These are phyloP conservation scores for Dictyostelium firmibasis DNA, from an alignment of 78 protist genomes.

Conservation along the genomic window DNA sequence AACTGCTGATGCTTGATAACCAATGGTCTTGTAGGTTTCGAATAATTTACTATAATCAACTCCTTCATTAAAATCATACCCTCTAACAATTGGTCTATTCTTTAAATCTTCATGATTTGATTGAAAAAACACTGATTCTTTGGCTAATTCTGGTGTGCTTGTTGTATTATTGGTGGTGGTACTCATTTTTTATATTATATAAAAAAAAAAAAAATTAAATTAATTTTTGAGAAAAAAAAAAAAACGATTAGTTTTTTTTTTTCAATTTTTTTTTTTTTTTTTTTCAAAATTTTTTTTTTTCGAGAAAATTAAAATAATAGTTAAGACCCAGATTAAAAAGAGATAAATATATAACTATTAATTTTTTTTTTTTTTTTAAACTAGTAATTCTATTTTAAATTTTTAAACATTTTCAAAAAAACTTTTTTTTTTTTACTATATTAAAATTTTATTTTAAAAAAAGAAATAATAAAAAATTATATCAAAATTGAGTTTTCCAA, in stretches of 20 bases:
- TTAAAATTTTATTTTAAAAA: too few species aligned
- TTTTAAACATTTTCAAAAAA: too few species aligned
- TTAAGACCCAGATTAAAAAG: too few species aligned
- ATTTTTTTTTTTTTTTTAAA: too few species aligned
- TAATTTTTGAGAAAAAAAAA: too few species aligned
- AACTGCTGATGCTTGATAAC: slow-evolving; percentile 96
- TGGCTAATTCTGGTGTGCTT: slow-evolving; percentile 11
- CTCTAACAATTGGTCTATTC: slow-evolving; percentile 4
- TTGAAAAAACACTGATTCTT: slow-evolving; percentile 40
- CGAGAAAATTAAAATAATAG: not conserved
- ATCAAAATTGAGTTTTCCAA: too few species aligned
- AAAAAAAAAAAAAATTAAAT: not conserved
- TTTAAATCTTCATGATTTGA: slow-evolving; percentile 10
- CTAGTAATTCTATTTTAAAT: too few species aligned
- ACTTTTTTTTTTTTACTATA: too few species aligned
- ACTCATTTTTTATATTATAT: not conserved
- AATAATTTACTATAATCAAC: slow-evolving; percentile 78
- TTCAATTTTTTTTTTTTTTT: not conserved
- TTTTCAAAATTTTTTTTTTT: not conserved
- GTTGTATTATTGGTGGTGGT: not conserved
- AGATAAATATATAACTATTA: too few species aligned
- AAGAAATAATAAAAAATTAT: too few species aligned
- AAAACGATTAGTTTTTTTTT: not conserved
- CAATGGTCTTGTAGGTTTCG: slow-evolving; percentile 79
- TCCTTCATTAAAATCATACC: slow-evolving; percentile 64